phyloP scores from a whole-genome alignment of 176 grass and related monocot species.

The Thinopyrum elongatum region DNA sequence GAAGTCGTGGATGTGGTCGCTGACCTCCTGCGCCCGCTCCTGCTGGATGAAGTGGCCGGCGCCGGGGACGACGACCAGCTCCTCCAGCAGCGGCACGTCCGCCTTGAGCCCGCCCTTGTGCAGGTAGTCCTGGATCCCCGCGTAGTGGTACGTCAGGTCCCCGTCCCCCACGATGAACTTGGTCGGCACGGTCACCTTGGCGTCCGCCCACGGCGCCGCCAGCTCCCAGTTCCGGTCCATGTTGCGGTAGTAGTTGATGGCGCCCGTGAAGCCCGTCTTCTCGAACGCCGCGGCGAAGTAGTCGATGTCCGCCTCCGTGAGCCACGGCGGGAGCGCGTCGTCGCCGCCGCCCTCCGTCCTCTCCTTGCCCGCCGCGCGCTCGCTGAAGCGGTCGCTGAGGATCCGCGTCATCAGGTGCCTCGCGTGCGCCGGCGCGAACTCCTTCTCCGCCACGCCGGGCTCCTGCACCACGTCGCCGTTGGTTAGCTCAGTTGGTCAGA shows the following conservation, averaged over 20 bases:
- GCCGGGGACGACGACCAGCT: slow-evolving; percentile 44
- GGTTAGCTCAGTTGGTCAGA: no score
- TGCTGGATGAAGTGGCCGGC: slow-evolving; percentile 56
- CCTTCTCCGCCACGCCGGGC: slow-evolving; percentile 41
- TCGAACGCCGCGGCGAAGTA: slow-evolving; percentile 42
- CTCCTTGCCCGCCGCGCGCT: not conserved
- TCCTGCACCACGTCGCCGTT: not conserved
- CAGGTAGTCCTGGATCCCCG: slow-evolving; percentile 45
- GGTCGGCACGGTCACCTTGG: slow-evolving; percentile 42
- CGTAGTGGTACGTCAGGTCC: slow-evolving; percentile 48
- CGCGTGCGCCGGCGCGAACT: slow-evolving; percentile 21
- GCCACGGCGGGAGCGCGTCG: slow-evolving; percentile 22
- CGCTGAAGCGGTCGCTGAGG: slow-evolving; percentile 25
- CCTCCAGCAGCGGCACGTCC: slow-evolving; percentile 39
- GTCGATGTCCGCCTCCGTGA: slow-evolving; percentile 39
- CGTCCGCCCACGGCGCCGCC: slow-evolving; percentile 44
- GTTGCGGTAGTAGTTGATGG: slow-evolving; percentile 59
- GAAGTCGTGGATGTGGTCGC: slow-evolving; percentile 38
- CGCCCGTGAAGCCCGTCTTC: slow-evolving; percentile 45
- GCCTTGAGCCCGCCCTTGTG: slow-evolving; percentile 42
- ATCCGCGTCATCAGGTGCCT: not conserved
- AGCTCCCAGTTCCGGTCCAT: slow-evolving; percentile 64
- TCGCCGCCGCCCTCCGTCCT: no score
- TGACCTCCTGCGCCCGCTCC: slow-evolving; percentile 43
- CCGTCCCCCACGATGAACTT: slow-evolving; percentile 52